Percentiles rank a stretch among this genome's conserved stretches.
These are phyloP conservation scores for Coemansia sp. DNA, from an alignment of 371 early-diverging fungal genomes.

Conservation along the genomic window DNA sequence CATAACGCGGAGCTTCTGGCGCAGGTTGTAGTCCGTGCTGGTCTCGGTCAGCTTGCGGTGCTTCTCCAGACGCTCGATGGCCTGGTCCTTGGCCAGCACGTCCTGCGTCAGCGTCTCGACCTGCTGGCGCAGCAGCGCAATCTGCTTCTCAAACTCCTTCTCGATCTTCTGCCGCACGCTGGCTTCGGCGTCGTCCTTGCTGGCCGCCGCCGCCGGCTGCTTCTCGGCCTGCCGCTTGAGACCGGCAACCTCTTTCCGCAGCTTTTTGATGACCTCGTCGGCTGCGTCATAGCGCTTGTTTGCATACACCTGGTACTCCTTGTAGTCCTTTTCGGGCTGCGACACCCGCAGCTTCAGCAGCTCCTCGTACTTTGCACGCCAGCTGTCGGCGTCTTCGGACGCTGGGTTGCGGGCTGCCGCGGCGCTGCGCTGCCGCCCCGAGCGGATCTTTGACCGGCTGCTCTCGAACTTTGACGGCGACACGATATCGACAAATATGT, in stretches of 20 bases:
- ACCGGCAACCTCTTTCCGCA: slow-evolving; percentile 27
- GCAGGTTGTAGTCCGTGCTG: slow-evolving; percentile 45
- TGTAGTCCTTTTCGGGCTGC: slow-evolving; percentile 37
- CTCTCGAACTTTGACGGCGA: slow-evolving; percentile 41
- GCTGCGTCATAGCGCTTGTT: slow-evolving; percentile 38
- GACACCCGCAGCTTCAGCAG: slow-evolving; percentile 32
- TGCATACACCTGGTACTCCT: slow-evolving; percentile 24
- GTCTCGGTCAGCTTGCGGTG: slow-evolving; percentile 42
- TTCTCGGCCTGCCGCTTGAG: slow-evolving; percentile 13
- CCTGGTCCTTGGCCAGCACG: slow-evolving; percentile 35
- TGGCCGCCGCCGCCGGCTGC: slow-evolving; percentile 9
- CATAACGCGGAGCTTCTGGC: slow-evolving; percentile 32
- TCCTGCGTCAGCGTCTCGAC: slow-evolving; percentile 43
- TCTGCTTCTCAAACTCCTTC: slow-evolving; percentile 39
- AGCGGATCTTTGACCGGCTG: slow-evolving; percentile 19
- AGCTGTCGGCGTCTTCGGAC: slow-evolving; percentile 12
- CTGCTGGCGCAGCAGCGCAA: slow-evolving; percentile 23
- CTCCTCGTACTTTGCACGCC: slow-evolving; percentile 47
- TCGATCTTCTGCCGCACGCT: slow-evolving; percentile 7
- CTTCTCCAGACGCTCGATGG: slow-evolving; percentile 37
- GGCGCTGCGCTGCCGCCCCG: not conserved
- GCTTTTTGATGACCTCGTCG: slow-evolving; percentile 26
- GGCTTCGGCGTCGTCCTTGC: not conserved
- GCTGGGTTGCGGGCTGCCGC: not conserved
- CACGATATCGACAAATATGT: slow-evolving; percentile 27